A percentile compares a stretch with the other conserved stretches of the same genome.
Conservation (phyloP, 2,329 filamentous ascomycete genomes). For the Cordyceps tenuipes region DNA sequence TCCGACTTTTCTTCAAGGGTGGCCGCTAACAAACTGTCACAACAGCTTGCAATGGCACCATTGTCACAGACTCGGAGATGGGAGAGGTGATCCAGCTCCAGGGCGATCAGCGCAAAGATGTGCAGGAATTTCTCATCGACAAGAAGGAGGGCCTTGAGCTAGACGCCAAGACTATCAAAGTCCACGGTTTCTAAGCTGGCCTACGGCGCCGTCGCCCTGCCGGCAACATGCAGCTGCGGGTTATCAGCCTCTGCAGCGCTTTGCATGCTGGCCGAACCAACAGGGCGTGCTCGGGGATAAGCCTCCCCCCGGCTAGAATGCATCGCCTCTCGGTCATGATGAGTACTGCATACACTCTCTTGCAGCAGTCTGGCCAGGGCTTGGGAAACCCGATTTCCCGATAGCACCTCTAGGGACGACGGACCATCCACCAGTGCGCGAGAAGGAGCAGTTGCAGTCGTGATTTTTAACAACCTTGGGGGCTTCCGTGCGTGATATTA, state of each 20-base stretch:
- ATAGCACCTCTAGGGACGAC: constrained; percentile 15
- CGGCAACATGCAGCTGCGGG: constrained; percentile 14
- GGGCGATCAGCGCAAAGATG: constrained; percentile 97
- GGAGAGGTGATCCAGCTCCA: constrained; percentile 99
- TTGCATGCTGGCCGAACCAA: constrained; percentile 9
- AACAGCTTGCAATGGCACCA: constrained; percentile 98
- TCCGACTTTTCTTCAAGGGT: neutral
- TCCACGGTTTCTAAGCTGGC: constrained; percentile 46
- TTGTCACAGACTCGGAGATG: constrained; percentile 92
- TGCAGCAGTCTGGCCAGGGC: constrained; percentile 18
- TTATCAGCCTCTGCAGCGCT: neutral
- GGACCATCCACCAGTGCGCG: constrained; percentile 21
- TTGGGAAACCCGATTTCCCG: constrained; percentile 21
- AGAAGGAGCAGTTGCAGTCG: constrained; percentile 8
- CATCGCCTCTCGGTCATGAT: constrained; percentile 13
- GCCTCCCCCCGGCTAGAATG: constrained; percentile 4
- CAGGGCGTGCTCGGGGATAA: constrained; percentile 13
- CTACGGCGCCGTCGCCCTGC: constrained; percentile 31
- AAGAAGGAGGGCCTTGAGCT: constrained; percentile 92
- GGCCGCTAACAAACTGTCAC: constrained; percentile 5
- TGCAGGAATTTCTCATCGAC: constrained; percentile 93
- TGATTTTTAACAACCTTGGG: constrained; percentile 12
- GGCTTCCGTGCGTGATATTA: constrained; percentile 1
- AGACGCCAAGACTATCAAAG: constrained; percentile 95
- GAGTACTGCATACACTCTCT: neutral